Conservation (phyloP, 176 grass and related monocot genomes). For the Puya raimondii region DNA sequence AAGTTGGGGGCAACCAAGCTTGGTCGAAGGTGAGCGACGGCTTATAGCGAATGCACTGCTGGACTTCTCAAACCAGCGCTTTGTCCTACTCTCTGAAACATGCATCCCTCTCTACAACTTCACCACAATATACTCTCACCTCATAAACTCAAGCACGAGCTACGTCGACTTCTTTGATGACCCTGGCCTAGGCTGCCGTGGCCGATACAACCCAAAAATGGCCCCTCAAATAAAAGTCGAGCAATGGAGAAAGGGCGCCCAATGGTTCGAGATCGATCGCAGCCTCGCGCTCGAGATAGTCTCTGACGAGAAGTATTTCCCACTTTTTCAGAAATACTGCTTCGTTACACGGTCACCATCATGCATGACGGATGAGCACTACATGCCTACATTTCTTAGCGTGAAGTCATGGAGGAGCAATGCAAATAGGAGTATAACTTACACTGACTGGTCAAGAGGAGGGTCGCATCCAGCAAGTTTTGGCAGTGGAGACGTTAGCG, state of each 20-base stretch:
- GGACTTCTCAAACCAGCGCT: conserved; percentile 28
- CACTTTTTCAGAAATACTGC: conserved; percentile 21
- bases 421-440: conserved; percentile 50
- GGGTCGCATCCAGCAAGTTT: conserved; percentile 34
- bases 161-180: conserved; percentile 20
- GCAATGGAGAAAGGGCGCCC: conserved; percentile 19
- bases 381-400: conserved; percentile 24
- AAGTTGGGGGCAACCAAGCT: conserved; percentile 22
- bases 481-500: not conserved
- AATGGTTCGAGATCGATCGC: conserved; percentile 29
- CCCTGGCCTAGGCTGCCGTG: not conserved
- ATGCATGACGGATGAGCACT: conserved; percentile 39
- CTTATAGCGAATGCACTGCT: conserved; percentile 31
- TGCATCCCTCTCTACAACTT: conserved; percentile 42
- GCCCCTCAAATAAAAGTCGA: conserved; percentile 26
- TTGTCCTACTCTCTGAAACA: conserved; percentile 33
- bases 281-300: conserved; percentile 15
- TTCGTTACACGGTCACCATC: too few relatives aligned
- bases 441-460: conserved; percentile 30
- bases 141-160: too few relatives aligned
- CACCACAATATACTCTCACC: conserved; percentile 28
- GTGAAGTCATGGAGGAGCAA: conserved; percentile 23
- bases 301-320: conserved; percentile 21
- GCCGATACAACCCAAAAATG: conserved; percentile 29
- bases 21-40: conserved; percentile 32